These are phyloP conservation scores for Rhizophagus sp. DNA, from an alignment of 192 early-diverging fungal species.

Conservation along the genomic window DNA sequence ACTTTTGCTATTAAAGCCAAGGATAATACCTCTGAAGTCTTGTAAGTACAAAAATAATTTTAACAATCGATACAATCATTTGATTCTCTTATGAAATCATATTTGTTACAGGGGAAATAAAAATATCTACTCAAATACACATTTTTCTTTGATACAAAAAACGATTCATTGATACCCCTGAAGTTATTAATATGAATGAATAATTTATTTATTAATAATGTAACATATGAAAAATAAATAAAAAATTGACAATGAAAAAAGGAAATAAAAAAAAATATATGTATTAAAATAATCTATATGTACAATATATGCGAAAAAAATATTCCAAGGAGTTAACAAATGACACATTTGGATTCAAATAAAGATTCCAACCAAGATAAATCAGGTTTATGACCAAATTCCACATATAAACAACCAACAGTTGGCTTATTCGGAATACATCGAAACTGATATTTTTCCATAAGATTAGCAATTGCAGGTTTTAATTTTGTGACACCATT, in stretches of 20 bases:
- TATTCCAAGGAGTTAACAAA: neutral
- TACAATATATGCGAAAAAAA: neutral
- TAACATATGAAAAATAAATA: no score
- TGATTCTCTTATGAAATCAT: no score
- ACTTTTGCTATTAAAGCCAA: no score
- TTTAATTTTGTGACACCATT: conserved; percentile 64
- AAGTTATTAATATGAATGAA: neutral
- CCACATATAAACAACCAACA: conserved; percentile 58
- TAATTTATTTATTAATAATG: no score
- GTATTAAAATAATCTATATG: neutral
- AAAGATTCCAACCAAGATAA: conserved; percentile 48
- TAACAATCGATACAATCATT: no score
- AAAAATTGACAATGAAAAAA: neutral
- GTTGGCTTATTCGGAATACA: conserved; percentile 56
- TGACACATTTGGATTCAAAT: conserved; percentile 20
- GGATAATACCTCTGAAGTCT: no score
- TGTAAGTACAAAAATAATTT: no score
- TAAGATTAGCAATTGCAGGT: conserved; percentile 61
- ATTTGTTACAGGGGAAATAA: no score
- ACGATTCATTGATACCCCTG: no score
- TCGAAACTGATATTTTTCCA: conserved; percentile 52
- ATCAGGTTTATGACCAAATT: conserved; percentile 47
- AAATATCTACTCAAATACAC: no score
- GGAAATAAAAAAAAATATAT: no score
- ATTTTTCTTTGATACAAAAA: no score